A percentile compares a stretch with the other conserved stretches of the same genome.
Conservation (phyloP, 805 yeast genomes). For the Candida krabiensis region DNA sequence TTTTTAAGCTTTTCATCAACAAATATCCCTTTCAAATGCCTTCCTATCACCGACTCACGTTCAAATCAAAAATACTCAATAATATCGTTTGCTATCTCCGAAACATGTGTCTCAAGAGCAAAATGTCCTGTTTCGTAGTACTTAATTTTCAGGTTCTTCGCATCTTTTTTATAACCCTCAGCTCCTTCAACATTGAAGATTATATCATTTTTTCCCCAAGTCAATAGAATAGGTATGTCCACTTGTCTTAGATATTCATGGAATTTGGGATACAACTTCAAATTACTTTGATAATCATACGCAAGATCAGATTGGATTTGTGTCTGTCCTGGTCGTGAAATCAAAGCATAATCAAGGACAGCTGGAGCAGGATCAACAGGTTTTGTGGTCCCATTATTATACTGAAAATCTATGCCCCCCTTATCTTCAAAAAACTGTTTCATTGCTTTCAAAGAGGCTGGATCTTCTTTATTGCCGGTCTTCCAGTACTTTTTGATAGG, state of each 20-base stretch:
- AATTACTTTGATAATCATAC: constrained; percentile 37
- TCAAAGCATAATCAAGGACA: constrained; percentile 31
- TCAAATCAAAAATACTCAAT: no score
- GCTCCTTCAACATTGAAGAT: constrained; percentile 39
- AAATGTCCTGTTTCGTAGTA: constrained; percentile 40
- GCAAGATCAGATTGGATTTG: constrained; percentile 36
- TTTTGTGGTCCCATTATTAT: no score
- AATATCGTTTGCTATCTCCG: no score
- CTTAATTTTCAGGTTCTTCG: constrained; percentile 28
- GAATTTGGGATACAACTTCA: constrained; percentile 36
- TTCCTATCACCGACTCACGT: no score
- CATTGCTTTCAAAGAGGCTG: constrained; percentile 11
- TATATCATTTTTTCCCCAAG: constrained; percentile 43
- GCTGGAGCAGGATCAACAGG: constrained; percentile 35
- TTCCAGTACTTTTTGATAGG: constrained; percentile 36
- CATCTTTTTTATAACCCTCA: constrained; percentile 37
- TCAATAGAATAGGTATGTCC: constrained; percentile 35
- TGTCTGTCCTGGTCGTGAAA: constrained; percentile 26
- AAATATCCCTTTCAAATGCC: no score
- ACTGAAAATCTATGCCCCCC: constrained; percentile 3
- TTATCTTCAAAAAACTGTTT: constrained; percentile 16
- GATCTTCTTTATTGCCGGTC: constrained; percentile 18
- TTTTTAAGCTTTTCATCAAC: no score
- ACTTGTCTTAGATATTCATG: constrained; percentile 34
- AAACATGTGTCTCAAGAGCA: constrained; percentile 17